Conservation (phyloP, 345 rosid species). For the Boechera retrofracta region DNA sequence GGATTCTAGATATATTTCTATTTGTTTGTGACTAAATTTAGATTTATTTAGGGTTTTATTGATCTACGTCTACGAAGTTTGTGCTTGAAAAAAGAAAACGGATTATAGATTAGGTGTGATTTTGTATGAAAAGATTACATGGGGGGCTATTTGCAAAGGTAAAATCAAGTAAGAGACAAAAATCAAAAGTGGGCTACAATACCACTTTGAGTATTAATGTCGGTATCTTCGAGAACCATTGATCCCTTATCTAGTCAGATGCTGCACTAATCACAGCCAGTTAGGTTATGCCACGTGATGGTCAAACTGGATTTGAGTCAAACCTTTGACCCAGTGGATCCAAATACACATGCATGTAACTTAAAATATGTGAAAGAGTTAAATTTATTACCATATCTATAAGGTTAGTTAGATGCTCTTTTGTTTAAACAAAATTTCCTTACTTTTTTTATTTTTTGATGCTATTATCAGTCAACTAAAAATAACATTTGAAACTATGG, state of each 20-base stretch:
- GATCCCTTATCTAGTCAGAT: constrained; percentile 41
- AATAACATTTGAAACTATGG: background rate
- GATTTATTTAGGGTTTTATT: no score
- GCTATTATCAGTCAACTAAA: background rate
- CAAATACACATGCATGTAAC: constrained; percentile 37
- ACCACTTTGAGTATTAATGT: constrained; percentile 29
- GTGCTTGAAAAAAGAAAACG: no score
- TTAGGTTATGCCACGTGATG: constrained; percentile 22
- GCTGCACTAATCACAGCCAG: constrained; percentile 5
- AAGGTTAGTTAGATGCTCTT: constrained; percentile 11
- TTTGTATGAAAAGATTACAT: background rate
- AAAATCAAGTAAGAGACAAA: background rate
- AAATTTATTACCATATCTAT: background rate
- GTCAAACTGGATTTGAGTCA: constrained; percentile 35
- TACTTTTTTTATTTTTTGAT: background rate
- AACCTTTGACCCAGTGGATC: constrained; percentile 34
- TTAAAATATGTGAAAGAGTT: background rate
- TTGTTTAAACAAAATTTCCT: background rate
- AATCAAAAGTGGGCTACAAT: constrained; percentile 16
- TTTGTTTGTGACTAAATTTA: no score
- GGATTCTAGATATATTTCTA: background rate
- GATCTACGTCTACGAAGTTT: no score
- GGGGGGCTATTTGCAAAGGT: background rate
- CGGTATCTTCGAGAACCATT: constrained; percentile 44
- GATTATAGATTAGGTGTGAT: background rate